Evolutionary conservation across 495 filamentous ascomycete species (phyloP).

Genomic region (Penicillium maclennaniae): DNA sequence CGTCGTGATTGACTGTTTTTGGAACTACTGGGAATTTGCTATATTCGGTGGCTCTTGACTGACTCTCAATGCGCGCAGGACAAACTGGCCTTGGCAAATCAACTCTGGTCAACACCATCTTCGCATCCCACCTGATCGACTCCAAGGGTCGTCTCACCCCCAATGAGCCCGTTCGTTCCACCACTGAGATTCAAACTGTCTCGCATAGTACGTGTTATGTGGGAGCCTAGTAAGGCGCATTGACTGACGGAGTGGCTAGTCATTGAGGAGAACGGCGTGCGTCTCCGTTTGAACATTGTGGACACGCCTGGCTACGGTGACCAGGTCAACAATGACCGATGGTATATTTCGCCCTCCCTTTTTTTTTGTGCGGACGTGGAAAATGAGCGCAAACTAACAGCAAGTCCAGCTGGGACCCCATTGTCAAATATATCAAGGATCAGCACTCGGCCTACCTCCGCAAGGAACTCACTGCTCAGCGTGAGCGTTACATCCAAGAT

Average conservation of each 20-base stretch:
- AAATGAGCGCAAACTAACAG: conserved; percentile 24
- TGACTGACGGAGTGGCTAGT: conserved; percentile 46
- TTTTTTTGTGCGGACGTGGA: background rate
- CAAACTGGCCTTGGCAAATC: conserved; percentile 99
- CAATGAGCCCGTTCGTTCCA: conserved; percentile 87
- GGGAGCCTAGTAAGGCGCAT: background rate
- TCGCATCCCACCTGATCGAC: conserved; percentile 98
- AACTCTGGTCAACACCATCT: conserved; percentile 99
- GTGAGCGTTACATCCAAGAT: conserved; percentile 98
- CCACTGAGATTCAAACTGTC: conserved; percentile 95
- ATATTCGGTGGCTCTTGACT: conserved; percentile 5
- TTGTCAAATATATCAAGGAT: conserved; percentile 99
- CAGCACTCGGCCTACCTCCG: conserved; percentile 99
- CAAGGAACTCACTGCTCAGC: conserved; percentile 99
- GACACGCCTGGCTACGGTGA: conserved; percentile 79
- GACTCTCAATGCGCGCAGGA: conserved; percentile 49
- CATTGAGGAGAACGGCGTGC: conserved; percentile 94
- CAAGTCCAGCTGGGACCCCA: conserved; percentile 69
- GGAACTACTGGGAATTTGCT: background rate
- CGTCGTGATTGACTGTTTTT: background rate
- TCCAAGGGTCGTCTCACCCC: conserved; percentile 92
- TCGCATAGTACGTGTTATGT: conserved; percentile 66
- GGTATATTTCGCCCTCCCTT: conserved; percentile 41
- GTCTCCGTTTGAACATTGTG: conserved; percentile 74
- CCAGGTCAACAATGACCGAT: conserved; percentile 79